Evolutionary conservation across 345 rosid species (phyloP), one percentile per base, ranked within the genome.

Genomic region (Linum lewisii): DNA sequence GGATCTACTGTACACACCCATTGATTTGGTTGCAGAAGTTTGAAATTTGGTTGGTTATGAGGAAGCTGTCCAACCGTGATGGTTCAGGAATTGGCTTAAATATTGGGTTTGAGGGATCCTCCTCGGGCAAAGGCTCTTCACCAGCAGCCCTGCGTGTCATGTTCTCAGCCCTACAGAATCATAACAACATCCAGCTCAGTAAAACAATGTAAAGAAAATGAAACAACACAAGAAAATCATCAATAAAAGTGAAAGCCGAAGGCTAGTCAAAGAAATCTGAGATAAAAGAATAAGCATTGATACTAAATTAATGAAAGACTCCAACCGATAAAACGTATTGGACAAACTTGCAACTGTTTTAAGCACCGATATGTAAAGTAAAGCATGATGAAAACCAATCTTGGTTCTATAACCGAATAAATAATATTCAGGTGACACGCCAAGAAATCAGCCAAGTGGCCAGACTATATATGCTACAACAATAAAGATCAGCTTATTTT

Each of bases 21-120:
- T 94, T 94, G 73, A 94, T 84, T 79, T 94, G 99, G 81, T 81
- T 89, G 82, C 99, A 94, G 65, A 84, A 90, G 78, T 90, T 90
- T 50, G 95, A 59, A 57, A 90, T 81, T 69, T 86, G 97, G 78
- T 94, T 94, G 66, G 97, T 80, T 69, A 87, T 74, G 34, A 94
- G 97, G 71, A 94, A 94, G 78, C 96, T 85, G 74, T 87, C 99
- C 77, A 94, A 71, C 36, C 95, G 90, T 16, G 99, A 77, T 45
- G 99, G 99, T 66, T 94, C 99, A 32, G 86, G 90, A 44, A 85
- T 78, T 21, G 96, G 83, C 79, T 94, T 94, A 60, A 94, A 94
- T 52, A 87, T 72, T 19, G 99, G 89, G 77, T 94, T 94, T 53
- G 87, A 64, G 20, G 95, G 95, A 81, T 94, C 99, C 73, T 94